Base-by-base conservation (phyloP, 495 filamentous ascomycete species). In the Hyaloscypha hepaticicola region DNA sequence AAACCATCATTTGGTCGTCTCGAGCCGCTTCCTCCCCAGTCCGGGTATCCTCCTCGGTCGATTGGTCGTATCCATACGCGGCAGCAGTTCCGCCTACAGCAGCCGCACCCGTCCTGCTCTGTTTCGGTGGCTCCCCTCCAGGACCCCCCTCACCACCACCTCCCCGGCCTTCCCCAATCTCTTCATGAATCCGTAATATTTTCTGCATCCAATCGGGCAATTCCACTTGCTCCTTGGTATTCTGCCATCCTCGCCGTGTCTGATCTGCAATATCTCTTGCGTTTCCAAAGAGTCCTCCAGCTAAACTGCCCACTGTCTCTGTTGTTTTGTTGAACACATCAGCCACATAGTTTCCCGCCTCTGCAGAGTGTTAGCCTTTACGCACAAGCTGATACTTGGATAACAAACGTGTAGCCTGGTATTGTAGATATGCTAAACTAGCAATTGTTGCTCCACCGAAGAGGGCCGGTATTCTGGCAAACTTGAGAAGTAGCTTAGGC, bases 1-100 rank as follows among this genome's bases (percentile, higher is more conserved):
- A 80, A 68, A 96, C 80, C 95, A 99, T 99, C 94, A 99, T 99
- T 75, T 99, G 95, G 71, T 99, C 95, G 72, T 99, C 94, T 70
- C 89, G 86, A 5, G 93, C 90, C 60, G 79, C 77, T 55, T 83
- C 82, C 45, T 83, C 85, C 19, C 73, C 70, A 26, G 77, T 77
- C 26, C 90, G 78, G 0, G 77, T 70, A 69, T 96, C 92, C 27
- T 96, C 92, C 11, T 86, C 80, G 2, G 31, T 24, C 3, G 86
- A 82, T 64, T 88, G 77, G 33, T 90, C 85, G 69, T 90, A 91
- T 31, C 88, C 94, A 73, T 93, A 92, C 3, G 91, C 91, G 14
- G 87, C 83, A 24, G 87, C 89, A 21, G 86, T 87, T 55, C 85
- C 88, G 27, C 60, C 67, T 9, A 83, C 88, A 27, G 78, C 85